Evolutionary conservation across 768 basidiomycete genomes (phyloP), one percentile per base, ranked within the genome.

Genomic region (Crepidotus variabilis): DNA sequence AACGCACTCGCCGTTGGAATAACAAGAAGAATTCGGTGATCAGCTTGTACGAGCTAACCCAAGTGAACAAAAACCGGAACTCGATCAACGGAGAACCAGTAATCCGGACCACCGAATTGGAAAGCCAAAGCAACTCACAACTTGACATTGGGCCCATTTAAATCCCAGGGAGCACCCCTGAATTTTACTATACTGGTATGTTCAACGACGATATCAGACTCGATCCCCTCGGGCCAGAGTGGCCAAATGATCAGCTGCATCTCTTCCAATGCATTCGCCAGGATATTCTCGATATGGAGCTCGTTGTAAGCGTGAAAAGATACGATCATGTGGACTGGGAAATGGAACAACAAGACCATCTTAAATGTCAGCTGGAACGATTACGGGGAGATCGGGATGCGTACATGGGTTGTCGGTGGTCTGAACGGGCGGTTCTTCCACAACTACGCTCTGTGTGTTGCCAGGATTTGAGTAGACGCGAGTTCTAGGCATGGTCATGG

Each of bases 161-260:
- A 73, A 48, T 75, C 78, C 89, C 89, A 92, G 3, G 89, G 89
- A n/a, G 77, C 73, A 58, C 82, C 82, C 56, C 74, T 72, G 61
- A 91, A 89, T 16, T 74, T 78, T n/a, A 87, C 80, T 43, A 78
- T 78, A 79, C 86, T 88, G 60, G 74, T 69, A 62, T 78, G 66
- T 52, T 76, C 73, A 43, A 68, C 61, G 57, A 75, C 64, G 39
- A 75, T 63, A 58, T 83, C 78, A 18, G 73, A 65, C 43, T 79
- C 78, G 47, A 86, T 69, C 1, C 89, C 88, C n/a, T 81, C 77
- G 21, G 80, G 80, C 89, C 89, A 92, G 65, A 85, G 71, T 13
- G 80, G 79, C 61, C 85, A 74, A 21, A 91, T 75, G 2, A 72
- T 67, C 39, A 78, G 73, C 56, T 81, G 73, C 43, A 91, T 75